Conservation (phyloP, 2,329 filamentous ascomycete species). For the Xylaria sp. region DNA sequence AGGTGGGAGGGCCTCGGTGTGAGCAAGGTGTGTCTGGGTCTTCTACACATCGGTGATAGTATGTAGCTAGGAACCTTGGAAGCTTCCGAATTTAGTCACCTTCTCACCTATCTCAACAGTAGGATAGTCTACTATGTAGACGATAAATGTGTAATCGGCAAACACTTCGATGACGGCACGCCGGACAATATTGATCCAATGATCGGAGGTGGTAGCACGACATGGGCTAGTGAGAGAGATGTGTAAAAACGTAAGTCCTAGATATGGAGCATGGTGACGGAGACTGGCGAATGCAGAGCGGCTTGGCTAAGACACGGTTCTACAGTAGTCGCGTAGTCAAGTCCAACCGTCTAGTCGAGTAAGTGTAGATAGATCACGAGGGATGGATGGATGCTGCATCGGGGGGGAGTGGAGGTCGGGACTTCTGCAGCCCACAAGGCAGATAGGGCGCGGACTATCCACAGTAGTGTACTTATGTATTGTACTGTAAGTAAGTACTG, state of each 20-base stretch:
- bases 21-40: slow-evolving; percentile 11
- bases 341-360: no score
- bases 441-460: slow-evolving; percentile 20
- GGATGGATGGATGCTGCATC: background rate
- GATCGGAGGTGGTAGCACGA: slow-evolving; percentile 4
- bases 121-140: no score
- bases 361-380: slow-evolving; percentile 15
- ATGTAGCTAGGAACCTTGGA: background rate
- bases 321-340: no score
- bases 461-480: no score
- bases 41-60: no score
- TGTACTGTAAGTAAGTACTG: no score
- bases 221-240: background rate
- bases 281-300: slow-evolving; percentile 7
- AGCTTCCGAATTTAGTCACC: background rate
- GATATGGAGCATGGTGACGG: slow-evolving; percentile 5
- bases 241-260: slow-evolving; percentile 25
- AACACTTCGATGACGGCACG: slow-evolving; percentile 2
- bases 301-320: background rate
- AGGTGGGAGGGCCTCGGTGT: slow-evolving; percentile 10
- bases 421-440: slow-evolving; percentile 19
- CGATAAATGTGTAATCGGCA: no score
- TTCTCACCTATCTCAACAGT: no score
- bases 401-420: background rate
- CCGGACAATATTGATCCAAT: background rate